Percentiles rank a stretch among this genome's conserved stretches.
Conservation (phyloP, 257 asterid genomes). For the Fraxinus excelsior region DNA sequence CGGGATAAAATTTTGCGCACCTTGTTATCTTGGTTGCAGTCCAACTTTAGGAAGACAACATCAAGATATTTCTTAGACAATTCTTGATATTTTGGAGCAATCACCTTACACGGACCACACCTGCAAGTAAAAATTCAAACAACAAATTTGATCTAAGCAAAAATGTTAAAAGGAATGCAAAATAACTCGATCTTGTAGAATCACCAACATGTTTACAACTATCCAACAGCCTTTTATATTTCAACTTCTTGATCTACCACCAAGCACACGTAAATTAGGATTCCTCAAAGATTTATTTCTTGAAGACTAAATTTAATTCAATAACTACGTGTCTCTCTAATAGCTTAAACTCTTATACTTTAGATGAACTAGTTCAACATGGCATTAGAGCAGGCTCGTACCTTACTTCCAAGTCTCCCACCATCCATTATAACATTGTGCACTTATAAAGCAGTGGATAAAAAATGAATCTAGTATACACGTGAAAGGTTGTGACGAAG, state of each 20-base stretch:
- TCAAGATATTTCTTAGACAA: conserved; percentile 65
- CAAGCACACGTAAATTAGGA: too few relatives aligned
- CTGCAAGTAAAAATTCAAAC: conserved; percentile 42
- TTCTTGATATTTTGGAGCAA: conserved; percentile 73
- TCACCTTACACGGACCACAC: conserved; percentile 96
- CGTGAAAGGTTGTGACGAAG: neutral
- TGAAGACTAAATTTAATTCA: too few relatives aligned
- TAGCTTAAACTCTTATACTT: too few relatives aligned
- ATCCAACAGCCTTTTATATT: too few relatives aligned
- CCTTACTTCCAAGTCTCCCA: neutral
- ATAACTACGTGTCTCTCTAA: too few relatives aligned
- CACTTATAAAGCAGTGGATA: neutral
- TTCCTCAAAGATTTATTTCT: too few relatives aligned
- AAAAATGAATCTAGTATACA: too few relatives aligned
- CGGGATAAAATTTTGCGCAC: conserved; percentile 26
- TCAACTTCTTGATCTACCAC: too few relatives aligned
- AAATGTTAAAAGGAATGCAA: neutral
- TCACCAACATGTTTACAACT: too few relatives aligned
- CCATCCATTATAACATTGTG: neutral
- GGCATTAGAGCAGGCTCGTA: neutral
- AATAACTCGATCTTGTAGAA: neutral
- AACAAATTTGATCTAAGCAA: neutral
- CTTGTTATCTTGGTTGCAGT: conserved; percentile 91
- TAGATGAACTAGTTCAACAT: too few relatives aligned
- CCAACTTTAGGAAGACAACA: conserved; percentile 85